These are phyloP conservation scores for Tricholoma sp. DNA, from an alignment of 768 basidiomycete genomes.

Conservation along the genomic window DNA sequence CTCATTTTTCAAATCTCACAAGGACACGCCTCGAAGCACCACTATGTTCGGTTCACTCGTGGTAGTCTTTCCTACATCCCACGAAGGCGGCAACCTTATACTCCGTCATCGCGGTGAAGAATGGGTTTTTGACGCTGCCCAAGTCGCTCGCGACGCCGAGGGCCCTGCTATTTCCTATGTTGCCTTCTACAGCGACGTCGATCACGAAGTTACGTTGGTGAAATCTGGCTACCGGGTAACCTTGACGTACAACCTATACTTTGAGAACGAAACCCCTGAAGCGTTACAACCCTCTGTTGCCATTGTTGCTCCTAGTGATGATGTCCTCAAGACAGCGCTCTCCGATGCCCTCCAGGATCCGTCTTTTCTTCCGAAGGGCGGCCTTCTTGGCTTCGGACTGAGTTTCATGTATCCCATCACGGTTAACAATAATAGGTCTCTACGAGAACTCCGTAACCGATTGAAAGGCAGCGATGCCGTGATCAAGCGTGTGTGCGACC, in stretches of 20 bases:
- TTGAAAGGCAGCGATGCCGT: slow-evolving; percentile 28
- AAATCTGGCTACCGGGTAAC: slow-evolving; percentile 34
- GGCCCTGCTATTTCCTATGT: slow-evolving; percentile 25
- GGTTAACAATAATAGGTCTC: too few species aligned
- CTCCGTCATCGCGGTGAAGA: slow-evolving; percentile 29
- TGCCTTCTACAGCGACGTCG: slow-evolving; percentile 33
- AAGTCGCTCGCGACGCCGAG: slow-evolving; percentile 3
- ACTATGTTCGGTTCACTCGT: slow-evolving; percentile 49
- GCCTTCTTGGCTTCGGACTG: slow-evolving; percentile 35
- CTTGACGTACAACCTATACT: slow-evolving; percentile 37
- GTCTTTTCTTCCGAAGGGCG: slow-evolving; percentile 33
- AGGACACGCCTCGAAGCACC: slow-evolving; percentile 38
- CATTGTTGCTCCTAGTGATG: slow-evolving; percentile 9
- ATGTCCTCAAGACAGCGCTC: slow-evolving; percentile 6
- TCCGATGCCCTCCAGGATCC: slow-evolving; percentile 26
- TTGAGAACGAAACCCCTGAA: slow-evolving; percentile 1
- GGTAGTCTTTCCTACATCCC: slow-evolving; percentile 39
- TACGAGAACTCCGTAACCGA: neutral
- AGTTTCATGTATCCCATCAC: slow-evolving; percentile 30
- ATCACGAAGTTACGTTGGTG: slow-evolving; percentile 33
- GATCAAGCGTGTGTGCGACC: slow-evolving; percentile 16
- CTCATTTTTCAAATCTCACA: slow-evolving; percentile 44
- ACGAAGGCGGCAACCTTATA: slow-evolving; percentile 40
- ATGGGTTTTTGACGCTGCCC: slow-evolving; percentile 27
- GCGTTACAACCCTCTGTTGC: neutral